These are phyloP conservation scores for Agarophyton chilense DNA, from an alignment of 23 red algal genomes.

Conservation along the genomic window DNA sequence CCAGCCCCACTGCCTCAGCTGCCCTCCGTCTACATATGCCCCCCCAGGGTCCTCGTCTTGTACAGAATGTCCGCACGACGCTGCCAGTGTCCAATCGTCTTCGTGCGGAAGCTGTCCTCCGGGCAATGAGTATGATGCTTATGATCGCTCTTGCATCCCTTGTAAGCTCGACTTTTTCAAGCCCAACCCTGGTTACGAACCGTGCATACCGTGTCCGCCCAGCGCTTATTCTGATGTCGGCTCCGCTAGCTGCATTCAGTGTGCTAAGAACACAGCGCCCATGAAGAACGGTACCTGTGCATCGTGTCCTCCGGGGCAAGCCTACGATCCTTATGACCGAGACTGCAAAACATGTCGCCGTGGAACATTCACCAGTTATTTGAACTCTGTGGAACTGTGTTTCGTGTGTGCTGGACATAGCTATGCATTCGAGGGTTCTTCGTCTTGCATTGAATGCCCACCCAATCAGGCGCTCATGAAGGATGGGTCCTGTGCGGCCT, in stretches of 20 bases:
- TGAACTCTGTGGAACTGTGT: background rate
- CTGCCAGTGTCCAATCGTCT: background rate
- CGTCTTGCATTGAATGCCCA: background rate
- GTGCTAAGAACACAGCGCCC: background rate
- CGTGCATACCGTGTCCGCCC: slow-evolving; percentile 11
- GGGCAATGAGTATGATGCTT: slow-evolving; percentile 6
- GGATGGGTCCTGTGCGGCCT: slow-evolving; percentile 19
- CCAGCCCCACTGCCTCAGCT: slow-evolving; percentile 1
- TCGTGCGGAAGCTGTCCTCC: background rate
- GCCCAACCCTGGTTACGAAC: background rate
- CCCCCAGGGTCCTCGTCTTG: background rate
- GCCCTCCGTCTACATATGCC: background rate
- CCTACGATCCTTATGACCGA: background rate
- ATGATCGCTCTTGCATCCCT: background rate
- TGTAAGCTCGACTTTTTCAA: slow-evolving; percentile 9
- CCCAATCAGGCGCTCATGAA: slow-evolving; percentile 10
- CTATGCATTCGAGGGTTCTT: background rate
- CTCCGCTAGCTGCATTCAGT: background rate
- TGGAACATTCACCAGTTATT: slow-evolving; percentile 4
- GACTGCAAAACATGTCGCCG: background rate
- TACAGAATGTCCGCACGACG: background rate
- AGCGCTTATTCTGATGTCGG: background rate
- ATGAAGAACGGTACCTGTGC: slow-evolving; percentile 13
- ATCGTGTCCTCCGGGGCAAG: slow-evolving; percentile 2
- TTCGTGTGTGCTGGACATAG: slow-evolving; percentile 13